Conservation (phyloP, 1,284 basidiomycete genomes). For the Phlebopus sp. region DNA sequence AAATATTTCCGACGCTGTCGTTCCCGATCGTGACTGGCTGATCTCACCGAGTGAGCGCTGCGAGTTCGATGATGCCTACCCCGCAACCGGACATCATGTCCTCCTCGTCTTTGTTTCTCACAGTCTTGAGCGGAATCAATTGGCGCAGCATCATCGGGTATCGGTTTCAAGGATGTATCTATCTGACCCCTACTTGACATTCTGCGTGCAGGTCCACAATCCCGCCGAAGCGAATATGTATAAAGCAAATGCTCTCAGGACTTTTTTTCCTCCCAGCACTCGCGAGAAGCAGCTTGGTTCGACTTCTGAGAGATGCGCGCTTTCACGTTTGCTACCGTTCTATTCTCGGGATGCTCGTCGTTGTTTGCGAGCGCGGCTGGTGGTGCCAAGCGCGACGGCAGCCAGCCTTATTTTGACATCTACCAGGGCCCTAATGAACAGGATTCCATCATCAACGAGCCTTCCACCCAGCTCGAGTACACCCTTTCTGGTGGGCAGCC, state of each 20-base stretch:
- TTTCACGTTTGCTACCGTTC: slow-evolving; percentile 6
- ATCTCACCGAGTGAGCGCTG: no score
- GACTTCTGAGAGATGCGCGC: slow-evolving; percentile 11
- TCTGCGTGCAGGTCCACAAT: no score
- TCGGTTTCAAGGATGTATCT: background rate
- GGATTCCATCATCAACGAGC: slow-evolving; percentile 16
- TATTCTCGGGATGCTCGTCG: slow-evolving; percentile 11
- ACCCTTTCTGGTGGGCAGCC: slow-evolving; percentile 18
- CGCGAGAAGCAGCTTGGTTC: background rate
- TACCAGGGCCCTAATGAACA: slow-evolving; percentile 18
- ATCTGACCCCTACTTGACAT: no score
- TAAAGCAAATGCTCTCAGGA: slow-evolving; percentile 9
- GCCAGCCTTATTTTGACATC: slow-evolving; percentile 15
- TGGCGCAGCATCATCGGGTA: background rate
- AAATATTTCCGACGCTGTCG: no score
- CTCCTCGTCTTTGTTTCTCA: background rate
- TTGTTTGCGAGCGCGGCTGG: slow-evolving; percentile 6
- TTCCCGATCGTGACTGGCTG: no score
- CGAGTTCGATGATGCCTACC: no score
- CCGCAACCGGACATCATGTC: background rate
- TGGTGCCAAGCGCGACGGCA: slow-evolving; percentile 11
- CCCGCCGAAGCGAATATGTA: slow-evolving; percentile 2
- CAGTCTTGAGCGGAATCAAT: background rate
- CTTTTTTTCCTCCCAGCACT: background rate
- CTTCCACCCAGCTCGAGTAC: slow-evolving; percentile 17